phyloP scores from a whole-genome alignment of 305 asterid genomes.

The Fraxinus dipetala region DNA sequence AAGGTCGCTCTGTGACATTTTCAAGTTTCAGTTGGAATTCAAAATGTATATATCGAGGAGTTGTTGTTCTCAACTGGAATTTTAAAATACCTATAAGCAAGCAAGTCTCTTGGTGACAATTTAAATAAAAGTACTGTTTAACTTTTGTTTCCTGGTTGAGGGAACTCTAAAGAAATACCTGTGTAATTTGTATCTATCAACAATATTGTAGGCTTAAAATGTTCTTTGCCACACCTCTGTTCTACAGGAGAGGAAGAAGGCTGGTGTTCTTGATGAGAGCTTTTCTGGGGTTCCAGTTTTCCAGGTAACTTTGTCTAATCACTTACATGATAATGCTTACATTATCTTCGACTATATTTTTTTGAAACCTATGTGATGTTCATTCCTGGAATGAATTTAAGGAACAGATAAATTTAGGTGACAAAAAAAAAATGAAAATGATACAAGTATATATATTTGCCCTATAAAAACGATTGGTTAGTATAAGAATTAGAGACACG shows the following conservation, averaged over 20 bases:
- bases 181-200: neutral
- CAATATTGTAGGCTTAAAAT: neutral
- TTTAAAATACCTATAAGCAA: neutral
- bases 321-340: neutral
- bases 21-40: neutral
- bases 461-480: neutral
- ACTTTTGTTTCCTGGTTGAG: neutral
- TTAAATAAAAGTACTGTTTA: neutral
- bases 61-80: neutral
- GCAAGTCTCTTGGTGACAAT: neutral
- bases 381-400: neutral
- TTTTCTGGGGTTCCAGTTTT: constrained; percentile 88
- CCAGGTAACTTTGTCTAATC: constrained; percentile 47
- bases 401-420: neutral
- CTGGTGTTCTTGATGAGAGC: constrained; percentile 53
- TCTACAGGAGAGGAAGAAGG: constrained; percentile 54
- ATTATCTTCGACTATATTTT: constrained; percentile 6
- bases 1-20: neutral
- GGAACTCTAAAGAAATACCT: neutral
- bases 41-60: neutral
- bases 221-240: constrained; percentile 5
- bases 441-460: neutral
- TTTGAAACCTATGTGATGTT: constrained; percentile 1
- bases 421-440: neutral
- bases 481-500: neutral